Percentiles rank a stretch among this genome's conserved stretches.
Conservation (phyloP, 1,139 yeast genomes). For the Trichomonascaceae sp. region DNA sequence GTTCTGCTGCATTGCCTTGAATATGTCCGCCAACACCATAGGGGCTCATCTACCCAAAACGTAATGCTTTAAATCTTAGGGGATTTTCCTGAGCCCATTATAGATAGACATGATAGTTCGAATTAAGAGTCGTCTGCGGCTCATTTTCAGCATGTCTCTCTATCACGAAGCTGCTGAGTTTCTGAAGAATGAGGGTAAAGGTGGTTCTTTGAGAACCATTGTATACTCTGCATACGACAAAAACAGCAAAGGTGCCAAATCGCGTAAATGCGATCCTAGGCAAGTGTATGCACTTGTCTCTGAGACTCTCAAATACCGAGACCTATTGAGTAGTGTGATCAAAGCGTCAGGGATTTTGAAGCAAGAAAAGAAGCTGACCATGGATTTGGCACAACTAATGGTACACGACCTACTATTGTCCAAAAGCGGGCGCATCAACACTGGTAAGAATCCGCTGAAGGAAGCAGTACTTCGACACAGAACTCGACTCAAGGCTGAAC, state of each 20-base stretch:
- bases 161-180: constrained; percentile 27
- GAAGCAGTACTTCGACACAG: constrained; percentile 67
- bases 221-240: constrained; percentile 43
- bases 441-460: constrained; percentile 80
- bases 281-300: constrained; percentile 75
- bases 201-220: constrained; percentile 53
- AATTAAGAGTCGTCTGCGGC: too few relatives aligned
- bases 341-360: constrained; percentile 47
- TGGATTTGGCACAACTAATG: constrained; percentile 45
- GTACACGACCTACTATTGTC: constrained; percentile 74
- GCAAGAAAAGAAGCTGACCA: constrained; percentile 34
- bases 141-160: constrained; percentile 19
- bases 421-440: constrained; percentile 68
- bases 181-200: constrained; percentile 29
- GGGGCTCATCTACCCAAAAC: too few relatives aligned
- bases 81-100: too few relatives aligned
- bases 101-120: too few relatives aligned
- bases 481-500: constrained; percentile 71
- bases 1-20: too few relatives aligned
- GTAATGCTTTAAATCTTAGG: too few relatives aligned
- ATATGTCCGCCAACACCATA: too few relatives aligned
- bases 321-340: constrained; percentile 47
- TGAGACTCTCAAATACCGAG: constrained; percentile 60
- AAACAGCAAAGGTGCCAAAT: constrained; percentile 18
- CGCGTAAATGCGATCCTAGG: constrained; percentile 51